Evolutionary conservation across 257 asterid genomes (phyloP), one percentile per base, ranked within the genome.

Genomic region (Craterostigma plantagineum): DNA sequence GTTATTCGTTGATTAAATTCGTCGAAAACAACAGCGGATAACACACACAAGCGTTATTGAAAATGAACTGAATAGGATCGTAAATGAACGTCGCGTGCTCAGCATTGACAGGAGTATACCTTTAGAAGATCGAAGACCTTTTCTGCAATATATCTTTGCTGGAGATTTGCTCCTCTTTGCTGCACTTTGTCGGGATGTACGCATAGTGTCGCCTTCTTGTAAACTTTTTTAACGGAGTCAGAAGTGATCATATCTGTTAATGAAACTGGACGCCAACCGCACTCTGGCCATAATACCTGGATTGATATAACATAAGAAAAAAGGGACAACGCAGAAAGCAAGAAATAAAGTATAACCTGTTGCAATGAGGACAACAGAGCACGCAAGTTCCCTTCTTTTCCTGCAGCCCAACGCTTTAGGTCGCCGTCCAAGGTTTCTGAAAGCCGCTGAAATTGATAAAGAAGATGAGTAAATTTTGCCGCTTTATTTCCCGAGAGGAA

Each of bases 111-210:
- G 11, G 9, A 14, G 34, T 18, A 33, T n/a, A 86, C 94, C 94
- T 86, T 81, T 8, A 86, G 71, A 54, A 81, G 46, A 65, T 86
- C 93, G 54, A 81, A 86, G 48, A 78, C 93, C 68, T 81, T 81
- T 65, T 81, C 97, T 23, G 97, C 90, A 38, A 86, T 66, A 53
- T 78, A 86, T 62, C 76, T 78, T 67, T 86, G 92, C 55, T 63
- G 71, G 58, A 74, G 59, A 65, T 8, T 69, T 33, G 90, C 83
- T 55, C 96, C 96, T 66, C 60, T 74, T 57, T 84, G 96, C 60
- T 84, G 96, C 60, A 84, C 93, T 70, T 84, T 84, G 67, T 84
- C 96, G 0, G 96, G 93, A 58, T 84, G 96, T 60, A 84, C 78
- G 12, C 59, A 70, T 35, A 84, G 63, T 44, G 67, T 68, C n/a